phyloP scores from a whole-genome alignment of 2,329 filamentous ascomycete genomes.

The Zasmidium cellare region DNA sequence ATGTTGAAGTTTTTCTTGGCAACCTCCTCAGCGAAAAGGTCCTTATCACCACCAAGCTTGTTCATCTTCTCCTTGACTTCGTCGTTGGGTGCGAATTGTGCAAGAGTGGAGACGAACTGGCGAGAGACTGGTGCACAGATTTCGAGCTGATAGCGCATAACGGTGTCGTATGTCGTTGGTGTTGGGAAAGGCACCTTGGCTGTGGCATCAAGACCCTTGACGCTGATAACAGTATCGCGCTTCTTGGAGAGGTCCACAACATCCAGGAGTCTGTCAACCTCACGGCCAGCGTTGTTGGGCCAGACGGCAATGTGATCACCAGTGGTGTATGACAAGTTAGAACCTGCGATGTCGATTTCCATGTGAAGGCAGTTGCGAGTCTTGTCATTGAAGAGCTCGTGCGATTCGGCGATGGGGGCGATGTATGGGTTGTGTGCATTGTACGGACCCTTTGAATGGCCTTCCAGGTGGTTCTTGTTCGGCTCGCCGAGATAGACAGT shows the following conservation, averaged over 20 bases:
- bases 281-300: conserved; percentile 91
- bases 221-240: conserved; percentile 76
- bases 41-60: conserved; percentile 87
- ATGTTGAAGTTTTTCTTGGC: conserved; percentile 83
- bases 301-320: conserved; percentile 97
- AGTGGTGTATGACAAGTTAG: conserved; percentile 89
- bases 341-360: conserved; percentile 87
- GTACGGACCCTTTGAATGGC: conserved; percentile 80
- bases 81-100: conserved; percentile 86
- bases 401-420: conserved; percentile 87
- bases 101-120: conserved; percentile 85
- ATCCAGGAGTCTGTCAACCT: conserved; percentile 86
- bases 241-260: conserved; percentile 75
- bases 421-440: conserved; percentile 88
- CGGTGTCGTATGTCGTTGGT: conserved; percentile 93
- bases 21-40: conserved; percentile 89
- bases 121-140: conserved; percentile 93
- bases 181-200: conserved; percentile 97
- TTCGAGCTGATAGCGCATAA: conserved; percentile 93
- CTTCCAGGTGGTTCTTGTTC: conserved; percentile 77
- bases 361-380: conserved; percentile 95
- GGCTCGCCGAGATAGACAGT: conserved; percentile 94
- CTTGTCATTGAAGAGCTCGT: conserved; percentile 84
- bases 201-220: conserved; percentile 91
- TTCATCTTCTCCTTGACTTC: conserved; percentile 82